phyloP scores from a whole-genome alignment of 495 filamentous ascomycete genomes.

The Aspergillus heteromorphus region DNA sequence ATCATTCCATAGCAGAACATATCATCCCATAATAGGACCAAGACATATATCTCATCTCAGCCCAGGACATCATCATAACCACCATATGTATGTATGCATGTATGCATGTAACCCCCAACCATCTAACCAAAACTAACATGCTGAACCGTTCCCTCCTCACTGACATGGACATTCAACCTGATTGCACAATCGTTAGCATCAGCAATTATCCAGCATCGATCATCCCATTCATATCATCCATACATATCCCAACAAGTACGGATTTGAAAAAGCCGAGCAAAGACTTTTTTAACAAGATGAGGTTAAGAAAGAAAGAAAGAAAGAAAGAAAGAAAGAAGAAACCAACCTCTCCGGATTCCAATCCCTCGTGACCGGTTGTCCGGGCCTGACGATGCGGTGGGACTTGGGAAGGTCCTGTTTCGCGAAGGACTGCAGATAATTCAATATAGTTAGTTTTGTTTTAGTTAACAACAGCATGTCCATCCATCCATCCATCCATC shows the following conservation, averaged over 20 bases:
- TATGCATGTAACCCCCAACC: background rate
- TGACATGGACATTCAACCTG: slow-evolving; percentile 68
- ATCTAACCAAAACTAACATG: slow-evolving; percentile 52
- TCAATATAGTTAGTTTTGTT: slow-evolving; percentile 2
- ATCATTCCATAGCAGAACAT: too few relatives aligned
- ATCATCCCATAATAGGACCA: too few relatives aligned
- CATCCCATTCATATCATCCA: background rate
- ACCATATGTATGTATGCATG: background rate
- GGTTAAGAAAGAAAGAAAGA: too few relatives aligned
- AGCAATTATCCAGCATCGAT: too few relatives aligned
- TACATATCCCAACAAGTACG: too few relatives aligned
- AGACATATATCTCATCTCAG: too few relatives aligned
- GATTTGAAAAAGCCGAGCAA: too few relatives aligned
- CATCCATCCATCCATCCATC: too few relatives aligned
- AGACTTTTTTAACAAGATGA: too few relatives aligned
- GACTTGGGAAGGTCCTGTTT: slow-evolving; percentile 65
- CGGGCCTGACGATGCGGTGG: slow-evolving; percentile 63
- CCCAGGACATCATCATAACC: background rate
- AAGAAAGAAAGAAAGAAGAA: background rate
- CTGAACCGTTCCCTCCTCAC: slow-evolving; percentile 66
- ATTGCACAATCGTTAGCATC: too few relatives aligned
- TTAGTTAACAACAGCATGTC: too few relatives aligned
- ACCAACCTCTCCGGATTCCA: slow-evolving; percentile 53
- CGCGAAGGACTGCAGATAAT: slow-evolving; percentile 57
- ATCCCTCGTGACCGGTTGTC: slow-evolving; percentile 57